Base-by-base conservation (phyloP, 495 filamentous ascomycete species). In the Pseudevernia furfuracea region DNA sequence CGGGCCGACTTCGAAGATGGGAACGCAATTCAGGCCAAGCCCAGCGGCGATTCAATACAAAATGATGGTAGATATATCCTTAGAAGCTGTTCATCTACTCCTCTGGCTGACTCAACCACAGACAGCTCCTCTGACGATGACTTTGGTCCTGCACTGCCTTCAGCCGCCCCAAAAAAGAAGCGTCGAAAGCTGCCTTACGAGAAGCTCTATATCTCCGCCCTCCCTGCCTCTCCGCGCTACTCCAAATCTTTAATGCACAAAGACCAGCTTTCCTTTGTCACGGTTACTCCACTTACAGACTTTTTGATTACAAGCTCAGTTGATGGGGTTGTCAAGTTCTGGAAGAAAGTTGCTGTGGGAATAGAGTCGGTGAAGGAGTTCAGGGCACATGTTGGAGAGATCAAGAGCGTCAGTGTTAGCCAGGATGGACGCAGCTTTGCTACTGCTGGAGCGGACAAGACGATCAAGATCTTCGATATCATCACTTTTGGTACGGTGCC, bases 321-420 rank as follows among this genome's bases (percentile, higher is more conserved):
- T 23, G 93, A 99, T 73, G 95, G 95, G 4, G 87, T 91, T 0
- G 93, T 97, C 59, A 97, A 97, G 74, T 99, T 97, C 76, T 99
- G 94, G 94, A 97, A 99, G 81, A 99, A 99, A 77, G 83, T 89
- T 66, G 85, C 85, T 7, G 87, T 88, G 12, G 90, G 90, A 0
- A 89, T 97, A 39, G 94, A 99, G 75, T 97, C 97, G 69, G 92
- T 97, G 21, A 99, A 99, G 76, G 92, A 97, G 78, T 99, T 96
- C 78, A 85, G 86, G 64, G 92, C 92, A 23, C 95, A 97, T 74
- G 80, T 80, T 61, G 90, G 89, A 38, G 92, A 95, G 72, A 91
- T 97, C 70, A 85, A 79, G 39, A 86, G 87, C 44, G 89, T 92
- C 37, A 91, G 85, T 57, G 85, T 88, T 25, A 97, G 93, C 73